Conservation (phyloP, 2,329 filamentous ascomycete genomes). For the Diaporthe vexans region DNA sequence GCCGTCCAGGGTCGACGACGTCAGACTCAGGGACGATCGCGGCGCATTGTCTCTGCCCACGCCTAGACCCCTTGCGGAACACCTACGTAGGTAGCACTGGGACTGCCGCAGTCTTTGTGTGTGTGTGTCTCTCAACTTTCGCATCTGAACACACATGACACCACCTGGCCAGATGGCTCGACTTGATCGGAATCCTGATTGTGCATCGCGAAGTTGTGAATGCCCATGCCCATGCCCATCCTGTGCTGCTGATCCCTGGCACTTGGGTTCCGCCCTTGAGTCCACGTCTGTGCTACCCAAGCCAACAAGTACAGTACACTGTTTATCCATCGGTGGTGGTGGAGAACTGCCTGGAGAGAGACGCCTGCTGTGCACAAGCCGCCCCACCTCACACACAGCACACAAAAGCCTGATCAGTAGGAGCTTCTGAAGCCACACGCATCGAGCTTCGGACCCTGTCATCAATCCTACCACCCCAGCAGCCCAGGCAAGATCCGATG, state of each 20-base stretch:
- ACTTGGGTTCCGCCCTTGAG: neutral
- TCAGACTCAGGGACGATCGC: slow-evolving; percentile 16
- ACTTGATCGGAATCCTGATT: slow-evolving; percentile 13
- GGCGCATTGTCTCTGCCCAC: neutral
- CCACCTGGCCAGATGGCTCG: neutral
- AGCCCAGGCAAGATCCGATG: slow-evolving; percentile 16
- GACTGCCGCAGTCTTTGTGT: neutral
- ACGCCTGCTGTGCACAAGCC: neutral
- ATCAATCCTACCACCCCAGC: neutral
- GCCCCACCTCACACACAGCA: neutral
- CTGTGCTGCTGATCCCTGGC: neutral
- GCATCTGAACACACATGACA: slow-evolving; percentile 20
- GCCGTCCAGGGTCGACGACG: slow-evolving; percentile 21
- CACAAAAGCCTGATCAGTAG: slow-evolving; percentile 6
- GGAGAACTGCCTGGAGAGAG: too few relatives aligned
- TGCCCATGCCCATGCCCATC: neutral
- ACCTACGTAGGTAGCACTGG: neutral
- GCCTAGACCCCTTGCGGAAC: neutral
- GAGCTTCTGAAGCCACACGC: neutral
- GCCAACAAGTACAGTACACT: too few relatives aligned
- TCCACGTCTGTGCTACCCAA: neutral
- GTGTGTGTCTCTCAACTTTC: neutral
- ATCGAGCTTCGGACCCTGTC: slow-evolving; percentile 21
- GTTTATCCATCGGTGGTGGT: too few relatives aligned
- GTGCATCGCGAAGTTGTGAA: slow-evolving; percentile 13